Base-by-base conservation (phyloP, 2,329 filamentous ascomycete species). In the Chaetoscypha palmicola region DNA sequence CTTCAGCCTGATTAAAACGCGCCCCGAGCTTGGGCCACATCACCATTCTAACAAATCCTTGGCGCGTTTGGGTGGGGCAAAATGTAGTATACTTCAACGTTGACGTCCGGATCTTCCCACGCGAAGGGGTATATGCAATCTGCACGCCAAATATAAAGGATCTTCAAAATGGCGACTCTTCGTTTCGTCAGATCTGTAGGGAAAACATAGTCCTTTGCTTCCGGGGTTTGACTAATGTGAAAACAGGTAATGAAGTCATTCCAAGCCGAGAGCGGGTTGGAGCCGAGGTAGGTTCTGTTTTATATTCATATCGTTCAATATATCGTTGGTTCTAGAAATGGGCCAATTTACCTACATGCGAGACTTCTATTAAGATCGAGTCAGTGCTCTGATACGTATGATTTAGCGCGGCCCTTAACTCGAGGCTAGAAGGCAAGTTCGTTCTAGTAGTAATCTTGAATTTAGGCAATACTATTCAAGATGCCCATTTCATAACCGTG, bases 211-310 rank as follows among this genome's bases (percentile, higher is more conserved):
- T 3, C 7, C 12, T n/a, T 3, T 17, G 9, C 8, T 12, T 36
- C 12, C 23, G 28, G 23, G 14, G 14, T 8, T 17, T 17, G 11
- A 32, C 48, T 45, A 31, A 46, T 23, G 20, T 48, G 54, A 64
- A 31, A 10, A n/a, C 38, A 92, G 87, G 87, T 94, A 36, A 76
- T 88, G 71, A 83, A 85, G 62, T 90, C 86, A 2, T 96, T 96
- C 65, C 58, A 61, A 48, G 58, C 55, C 39, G 85, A 87, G 52
- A 95, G 89, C 4, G 90, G 90, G 5, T 68, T 97, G 16, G 91
- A 96, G 64, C 88, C 88, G 62, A 85, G 86, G 90, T 94, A 61
- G 57, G 67, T 21, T n/a, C 22, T 30, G 38, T n/a, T n/a, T n/a
- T n/a, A n/a, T n/a, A n/a, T n/a, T n/a, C n/a, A n/a, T n/a, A n/a